Evolutionary conservation across 129 eudicot genomes (phyloP), one percentile per base, ranked within the genome.

Genomic region (Calendula officinalis): DNA sequence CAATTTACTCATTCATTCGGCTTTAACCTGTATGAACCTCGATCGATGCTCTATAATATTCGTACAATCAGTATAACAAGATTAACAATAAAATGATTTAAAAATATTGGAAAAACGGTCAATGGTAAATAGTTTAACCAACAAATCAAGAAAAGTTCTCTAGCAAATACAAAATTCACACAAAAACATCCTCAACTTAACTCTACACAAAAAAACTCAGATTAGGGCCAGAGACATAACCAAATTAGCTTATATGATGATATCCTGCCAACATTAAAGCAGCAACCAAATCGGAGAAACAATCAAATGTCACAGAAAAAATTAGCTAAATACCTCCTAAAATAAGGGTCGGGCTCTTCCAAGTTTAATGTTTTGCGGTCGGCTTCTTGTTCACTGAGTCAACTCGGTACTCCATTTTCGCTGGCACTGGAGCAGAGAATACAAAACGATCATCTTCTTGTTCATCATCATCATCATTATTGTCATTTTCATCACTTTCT

Each of bases 371-470:
- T 69, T 75, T 78, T 27, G 80, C 68, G 13, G 64, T 42, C 75
- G 60, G 66, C 69, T 59, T 78, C 72, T 62, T 71, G 68, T 62
- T 80, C 78, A 67, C 59, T 5, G 70, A 62, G 43, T 81, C 88
- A 50, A 78, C 77, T 71, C 88, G 76, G 16, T 76, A 55, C 69
- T 81, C 97, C 91, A 90, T 90, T 79, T 75, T 86, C 46, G 71
- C 69, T 49, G 91, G 95, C 75, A 77, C 58, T 7, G 95, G 91
- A 56, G 97, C 90, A 56, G 82, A 77, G 56, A 85, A 85, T 9
- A 70, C 74, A 36, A 81, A 82, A 30, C 66, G 53, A 15, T 68
- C 86, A 62, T 68, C 75, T 71, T 76, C 30, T 0, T 22, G 1
- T 22, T 22, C 81, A 3, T 64, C 74, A 7, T 46, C 66, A 10